Evolutionary conservation across 1,284 basidiomycete species (phyloP).

Genomic region (Rhodofomes roseus): DNA sequence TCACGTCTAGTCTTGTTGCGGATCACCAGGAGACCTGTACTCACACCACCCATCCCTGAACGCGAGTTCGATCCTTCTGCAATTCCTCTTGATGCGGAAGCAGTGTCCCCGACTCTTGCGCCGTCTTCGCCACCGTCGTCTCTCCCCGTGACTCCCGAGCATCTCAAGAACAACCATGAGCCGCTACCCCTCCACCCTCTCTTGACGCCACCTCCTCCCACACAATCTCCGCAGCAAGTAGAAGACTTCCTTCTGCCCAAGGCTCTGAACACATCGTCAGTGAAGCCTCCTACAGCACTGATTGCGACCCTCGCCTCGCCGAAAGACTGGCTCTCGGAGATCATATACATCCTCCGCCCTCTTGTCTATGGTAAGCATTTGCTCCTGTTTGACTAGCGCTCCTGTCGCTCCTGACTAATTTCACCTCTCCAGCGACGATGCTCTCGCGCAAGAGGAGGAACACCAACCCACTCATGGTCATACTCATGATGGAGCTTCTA

Average conservation of each 20-base stretch:
- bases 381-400: neutral
- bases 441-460: conserved; percentile 31
- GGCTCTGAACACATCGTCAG: conserved; percentile 65
- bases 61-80: conserved; percentile 78
- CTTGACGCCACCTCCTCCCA: conserved; percentile 48
- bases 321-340: conserved; percentile 70
- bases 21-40: conserved; percentile 70
- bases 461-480: conserved; percentile 51
- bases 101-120: conserved; percentile 51
- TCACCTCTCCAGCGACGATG: conserved; percentile 22
- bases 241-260: conserved; percentile 80
- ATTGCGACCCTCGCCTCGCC: conserved; percentile 56
- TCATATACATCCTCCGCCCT: conserved; percentile 63
- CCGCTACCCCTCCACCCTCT: conserved; percentile 59
- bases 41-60: conserved; percentile 78
- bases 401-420: conserved; percentile 19
- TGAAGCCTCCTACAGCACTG: conserved; percentile 64
- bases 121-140: conserved; percentile 51
- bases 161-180: conserved; percentile 73
- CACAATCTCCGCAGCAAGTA: conserved; percentile 48
- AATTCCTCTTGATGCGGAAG: conserved; percentile 51
- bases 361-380: conserved; percentile 62
- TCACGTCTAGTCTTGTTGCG: conserved; percentile 70
- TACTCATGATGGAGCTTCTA: conserved; percentile 60
- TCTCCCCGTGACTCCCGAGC: conserved; percentile 60